Base-by-base conservation (phyloP, 192 early-diverging fungal species). In the Allomyces macrogynus region DNA sequence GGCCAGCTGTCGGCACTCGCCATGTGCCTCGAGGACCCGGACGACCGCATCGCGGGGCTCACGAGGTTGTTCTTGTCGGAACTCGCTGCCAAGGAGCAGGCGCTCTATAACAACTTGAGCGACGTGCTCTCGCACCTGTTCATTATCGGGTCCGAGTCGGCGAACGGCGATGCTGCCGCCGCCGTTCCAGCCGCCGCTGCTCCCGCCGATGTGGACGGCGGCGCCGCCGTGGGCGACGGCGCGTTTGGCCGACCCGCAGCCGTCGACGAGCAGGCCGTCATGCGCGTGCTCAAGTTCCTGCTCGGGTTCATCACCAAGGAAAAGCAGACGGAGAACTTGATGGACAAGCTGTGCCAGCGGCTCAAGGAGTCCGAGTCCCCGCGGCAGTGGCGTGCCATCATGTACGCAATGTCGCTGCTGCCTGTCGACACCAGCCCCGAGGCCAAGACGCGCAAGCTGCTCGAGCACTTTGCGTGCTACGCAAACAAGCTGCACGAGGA, bases 1-100 rank as follows among this genome's bases (percentile, higher is more conserved):
- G 97, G 95, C 11, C 93, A 99, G 69, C 79, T 98, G 61, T 88
- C 89, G 69, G 93, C 97, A 73, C 97, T 99, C 89, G 95, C 95
- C 1, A 97, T 95, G 70, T 97, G 93, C 62, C 76, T 97, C 9
- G 91, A 92, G 68, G 89, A 92, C 70, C 77, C 79, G 23, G 93
- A 97, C 70, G 72, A 72, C 54, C 81, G 92, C 3, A 93, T 99
- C 54, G 86, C 87, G 42, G 93, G 96, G 67, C 79, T 98, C 68
- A 86, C 93, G 0, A 90, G 87, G 40, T 77, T 95, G 65, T 99
- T 99, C 80, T 99, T 99, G 72, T 86, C 88, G 18, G 97, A 99
- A 71, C 73, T 99, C 67, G 78, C 90, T 0, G 84, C 85, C 25
- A 99, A 99, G 72, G 97, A 97, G 72, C 97, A 97, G 70, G 91